A percentile compares a stretch with the other conserved stretches of the same genome.
Evolutionary conservation across 306 rosid species (phyloP).

Genomic region (Prunus mume): DNA sequence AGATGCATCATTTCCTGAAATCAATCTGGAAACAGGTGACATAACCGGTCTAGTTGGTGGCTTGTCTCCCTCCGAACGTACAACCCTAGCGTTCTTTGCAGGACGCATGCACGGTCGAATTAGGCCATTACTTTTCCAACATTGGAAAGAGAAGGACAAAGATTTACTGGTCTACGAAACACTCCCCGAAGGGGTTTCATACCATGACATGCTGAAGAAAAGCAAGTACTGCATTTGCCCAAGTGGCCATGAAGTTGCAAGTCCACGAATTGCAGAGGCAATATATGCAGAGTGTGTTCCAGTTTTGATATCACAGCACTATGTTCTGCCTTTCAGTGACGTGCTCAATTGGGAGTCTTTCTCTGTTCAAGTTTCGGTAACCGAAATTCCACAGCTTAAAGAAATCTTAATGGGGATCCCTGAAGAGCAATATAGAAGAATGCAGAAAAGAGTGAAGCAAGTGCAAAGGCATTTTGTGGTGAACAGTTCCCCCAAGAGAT

Average conservation of each 20-base stretch:
- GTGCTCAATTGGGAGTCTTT: constrained; percentile 58
- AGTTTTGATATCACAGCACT: constrained; percentile 52
- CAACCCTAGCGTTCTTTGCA: constrained; percentile 51
- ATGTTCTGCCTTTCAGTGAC: constrained; percentile 57
- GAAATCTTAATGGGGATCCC: constrained; percentile 42
- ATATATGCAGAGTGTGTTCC: constrained; percentile 62
- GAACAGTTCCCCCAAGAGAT: constrained; percentile 51
- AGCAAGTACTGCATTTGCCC: constrained; percentile 61
- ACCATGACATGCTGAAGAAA: constrained; percentile 42
- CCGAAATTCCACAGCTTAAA: constrained; percentile 49
- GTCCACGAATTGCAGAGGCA: constrained; percentile 59
- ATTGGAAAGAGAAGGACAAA: constrained; percentile 46
- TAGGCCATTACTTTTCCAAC: constrained; percentile 44
- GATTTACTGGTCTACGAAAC: constrained; percentile 41
- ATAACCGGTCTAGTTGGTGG: constrained; percentile 36
- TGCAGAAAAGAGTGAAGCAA: constrained; percentile 44
- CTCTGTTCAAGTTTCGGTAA: constrained; percentile 38
- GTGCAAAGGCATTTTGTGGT: constrained; percentile 55
- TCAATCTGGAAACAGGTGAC: constrained; percentile 43
- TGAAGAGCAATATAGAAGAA: constrained; percentile 34
- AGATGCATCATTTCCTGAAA: constrained; percentile 68
- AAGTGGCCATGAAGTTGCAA: constrained; percentile 62
- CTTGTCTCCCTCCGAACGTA: constrained; percentile 25
- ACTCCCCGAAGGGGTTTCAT: constrained; percentile 41
- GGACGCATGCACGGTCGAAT: constrained; percentile 48